Percentiles rank a stretch among this genome's conserved stretches.
Conservation (phyloP, 1,284 basidiomycete species). For the Naganishia sp. region DNA sequence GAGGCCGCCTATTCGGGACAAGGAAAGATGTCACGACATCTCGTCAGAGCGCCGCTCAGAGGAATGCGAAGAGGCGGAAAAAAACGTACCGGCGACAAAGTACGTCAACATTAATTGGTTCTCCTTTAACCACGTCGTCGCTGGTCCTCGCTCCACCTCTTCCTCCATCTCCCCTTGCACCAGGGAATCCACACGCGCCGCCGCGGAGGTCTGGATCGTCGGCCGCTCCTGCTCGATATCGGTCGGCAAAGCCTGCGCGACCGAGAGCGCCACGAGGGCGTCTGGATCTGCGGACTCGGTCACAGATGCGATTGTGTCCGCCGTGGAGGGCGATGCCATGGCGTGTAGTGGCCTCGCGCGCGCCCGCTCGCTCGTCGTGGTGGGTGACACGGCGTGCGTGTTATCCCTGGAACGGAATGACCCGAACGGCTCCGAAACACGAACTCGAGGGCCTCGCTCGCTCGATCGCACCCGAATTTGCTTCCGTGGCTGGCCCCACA, state of each 20-base stretch:
- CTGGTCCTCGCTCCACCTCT: not conserved
- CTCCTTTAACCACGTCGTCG: conserved; percentile 21
- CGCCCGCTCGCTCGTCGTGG: too few species aligned
- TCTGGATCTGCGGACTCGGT: not conserved
- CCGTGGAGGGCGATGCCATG: too few species aligned
- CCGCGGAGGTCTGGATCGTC: not conserved
- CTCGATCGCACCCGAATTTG: not conserved
- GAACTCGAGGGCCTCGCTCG: not conserved
- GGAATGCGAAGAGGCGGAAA: too few species aligned
- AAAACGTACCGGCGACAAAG: conserved; percentile 21
- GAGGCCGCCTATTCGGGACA: conserved; percentile 42
- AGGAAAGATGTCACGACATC: not conserved
- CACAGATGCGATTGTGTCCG: too few species aligned
- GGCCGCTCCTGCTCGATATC: not conserved
- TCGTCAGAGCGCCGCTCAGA: too few species aligned
- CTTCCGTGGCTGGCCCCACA: conserved; percentile 1
- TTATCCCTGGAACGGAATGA: not conserved
- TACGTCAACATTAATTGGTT: conserved; percentile 30
- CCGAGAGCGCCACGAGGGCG: conserved; percentile 5
- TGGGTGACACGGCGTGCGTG: too few species aligned
- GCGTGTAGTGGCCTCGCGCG: too few species aligned
- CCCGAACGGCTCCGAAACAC: not conserved
- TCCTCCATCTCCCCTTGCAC: not conserved
- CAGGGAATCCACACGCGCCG: not conserved
- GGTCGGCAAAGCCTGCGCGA: conserved; percentile 9